phyloP scores from a whole-genome alignment of 352 stramenopile species.

The Globisporangium uncinulatum region DNA sequence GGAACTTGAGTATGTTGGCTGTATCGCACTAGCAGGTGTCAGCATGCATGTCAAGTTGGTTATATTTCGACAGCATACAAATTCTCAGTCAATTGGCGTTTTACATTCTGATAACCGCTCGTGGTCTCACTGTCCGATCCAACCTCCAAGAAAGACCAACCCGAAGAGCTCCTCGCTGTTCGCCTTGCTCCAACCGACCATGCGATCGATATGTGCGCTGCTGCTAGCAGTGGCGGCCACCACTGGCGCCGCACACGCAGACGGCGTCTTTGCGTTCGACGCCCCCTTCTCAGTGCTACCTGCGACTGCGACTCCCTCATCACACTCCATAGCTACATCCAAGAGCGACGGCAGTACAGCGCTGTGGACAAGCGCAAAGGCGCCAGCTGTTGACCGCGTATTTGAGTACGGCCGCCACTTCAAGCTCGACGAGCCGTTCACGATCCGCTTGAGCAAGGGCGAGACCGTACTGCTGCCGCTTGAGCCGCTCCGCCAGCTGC shows the following conservation, averaged over 20 bases:
- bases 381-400: slow-evolving; percentile 13
- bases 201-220: not conserved
- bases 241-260: too few species aligned
- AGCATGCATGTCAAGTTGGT: too few species aligned
- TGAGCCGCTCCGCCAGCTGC: slow-evolving; percentile 17
- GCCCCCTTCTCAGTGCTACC: not conserved
- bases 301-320: not conserved
- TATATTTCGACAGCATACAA: too few species aligned
- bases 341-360: not conserved
- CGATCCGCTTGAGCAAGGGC: slow-evolving; percentile 12
- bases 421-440: slow-evolving; percentile 22
- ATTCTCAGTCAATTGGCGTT: too few species aligned
- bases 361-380: not conserved
- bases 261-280: slow-evolving; percentile 1
- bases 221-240: not conserved
- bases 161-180: not conserved
- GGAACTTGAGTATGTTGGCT: too few species aligned
- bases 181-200: too few species aligned
- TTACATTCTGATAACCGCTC: too few species aligned
- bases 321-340: not conserved
- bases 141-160: too few species aligned
- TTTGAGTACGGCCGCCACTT: slow-evolving; percentile 22
- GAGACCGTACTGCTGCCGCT: slow-evolving; percentile 28
- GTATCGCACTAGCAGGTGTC: too few species aligned
- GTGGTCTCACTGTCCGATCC: too few species aligned